Evolutionary conservation across 345 rosid genomes (phyloP).

Genomic region (Microcos paniculata): DNA sequence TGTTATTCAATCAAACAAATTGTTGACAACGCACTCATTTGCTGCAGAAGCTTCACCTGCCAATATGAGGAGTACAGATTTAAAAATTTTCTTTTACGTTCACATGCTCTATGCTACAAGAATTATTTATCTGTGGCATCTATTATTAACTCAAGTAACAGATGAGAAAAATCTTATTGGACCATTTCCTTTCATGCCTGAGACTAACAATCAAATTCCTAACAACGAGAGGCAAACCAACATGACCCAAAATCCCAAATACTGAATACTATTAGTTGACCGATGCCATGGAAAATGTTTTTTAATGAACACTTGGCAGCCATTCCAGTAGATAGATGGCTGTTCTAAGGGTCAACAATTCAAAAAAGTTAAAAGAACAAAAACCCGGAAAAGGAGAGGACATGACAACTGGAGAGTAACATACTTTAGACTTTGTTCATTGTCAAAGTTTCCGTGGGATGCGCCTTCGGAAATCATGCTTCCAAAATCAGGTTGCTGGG

Average conservation of each 20-base stretch:
- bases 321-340: neutral
- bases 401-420: neutral
- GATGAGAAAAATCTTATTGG: neutral
- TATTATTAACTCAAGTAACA: neutral
- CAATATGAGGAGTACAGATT: neutral
- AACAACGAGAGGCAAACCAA: neutral
- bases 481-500: too few relatives aligned
- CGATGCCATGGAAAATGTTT: neutral
- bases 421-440: neutral
- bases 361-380: neutral
- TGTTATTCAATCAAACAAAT: neutral
- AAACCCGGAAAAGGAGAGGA: neutral
- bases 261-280: too few relatives aligned
- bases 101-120: neutral
- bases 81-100: neutral
- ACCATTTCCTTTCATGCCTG: neutral
- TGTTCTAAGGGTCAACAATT: neutral
- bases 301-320: neutral
- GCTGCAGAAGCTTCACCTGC: constrained; percentile 10
- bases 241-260: neutral
- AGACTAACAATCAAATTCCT: neutral
- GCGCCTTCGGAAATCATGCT: too few relatives aligned
- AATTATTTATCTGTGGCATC: neutral
- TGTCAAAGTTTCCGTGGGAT: too few relatives aligned
- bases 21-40: constrained; percentile 13